Evolutionary conservation across 768 basidiomycete species (phyloP).

Genomic region (Leccinum arenicola): DNA sequence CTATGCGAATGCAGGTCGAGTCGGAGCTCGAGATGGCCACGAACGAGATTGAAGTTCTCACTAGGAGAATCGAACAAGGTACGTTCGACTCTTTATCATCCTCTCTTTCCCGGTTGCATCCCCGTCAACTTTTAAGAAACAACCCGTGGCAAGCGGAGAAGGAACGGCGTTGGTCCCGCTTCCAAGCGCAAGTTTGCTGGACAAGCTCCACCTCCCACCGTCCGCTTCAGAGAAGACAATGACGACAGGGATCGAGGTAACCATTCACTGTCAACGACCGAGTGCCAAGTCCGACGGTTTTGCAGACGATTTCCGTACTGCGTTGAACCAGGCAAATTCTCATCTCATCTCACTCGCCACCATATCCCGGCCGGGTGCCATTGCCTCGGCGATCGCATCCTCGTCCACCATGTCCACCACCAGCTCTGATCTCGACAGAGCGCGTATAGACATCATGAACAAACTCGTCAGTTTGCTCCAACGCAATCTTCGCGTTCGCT

Average conservation of each 20-base stretch:
- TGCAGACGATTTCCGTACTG: slow-evolving; percentile 71
- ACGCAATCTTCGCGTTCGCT: slow-evolving; percentile 70
- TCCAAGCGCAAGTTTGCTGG: slow-evolving; percentile 35
- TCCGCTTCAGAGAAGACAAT: slow-evolving; percentile 31
- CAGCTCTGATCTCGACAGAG: slow-evolving; percentile 44
- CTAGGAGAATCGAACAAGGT: slow-evolving; percentile 48
- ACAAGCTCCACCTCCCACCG: slow-evolving; percentile 28
- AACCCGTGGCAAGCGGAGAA: slow-evolving; percentile 32
- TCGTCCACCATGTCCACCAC: slow-evolving; percentile 37
- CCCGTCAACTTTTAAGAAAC: slow-evolving; percentile 17
- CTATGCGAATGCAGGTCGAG: slow-evolving; percentile 70
- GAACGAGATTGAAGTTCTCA: slow-evolving; percentile 67
- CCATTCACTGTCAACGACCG: not conserved
- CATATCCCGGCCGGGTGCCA: slow-evolving; percentile 37
- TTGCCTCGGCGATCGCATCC: slow-evolving; percentile 36
- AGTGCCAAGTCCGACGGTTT: slow-evolving; percentile 10
- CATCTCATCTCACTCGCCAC: slow-evolving; percentile 56
- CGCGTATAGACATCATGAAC: slow-evolving; percentile 61
- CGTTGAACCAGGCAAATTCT: slow-evolving; percentile 59
- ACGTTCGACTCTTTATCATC: not conserved
- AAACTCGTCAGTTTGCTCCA: slow-evolving; percentile 64
- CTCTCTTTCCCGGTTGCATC: not conserved
- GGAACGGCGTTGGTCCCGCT: slow-evolving; percentile 21
- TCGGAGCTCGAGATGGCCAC: slow-evolving; percentile 75
- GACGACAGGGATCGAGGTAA: slow-evolving; percentile 38